Percentiles rank a stretch among this genome's conserved stretches.
These are phyloP conservation scores for Sclerotinia nivalis DNA, from an alignment of 2,329 filamentous ascomycete genomes.

Conservation along the genomic window DNA sequence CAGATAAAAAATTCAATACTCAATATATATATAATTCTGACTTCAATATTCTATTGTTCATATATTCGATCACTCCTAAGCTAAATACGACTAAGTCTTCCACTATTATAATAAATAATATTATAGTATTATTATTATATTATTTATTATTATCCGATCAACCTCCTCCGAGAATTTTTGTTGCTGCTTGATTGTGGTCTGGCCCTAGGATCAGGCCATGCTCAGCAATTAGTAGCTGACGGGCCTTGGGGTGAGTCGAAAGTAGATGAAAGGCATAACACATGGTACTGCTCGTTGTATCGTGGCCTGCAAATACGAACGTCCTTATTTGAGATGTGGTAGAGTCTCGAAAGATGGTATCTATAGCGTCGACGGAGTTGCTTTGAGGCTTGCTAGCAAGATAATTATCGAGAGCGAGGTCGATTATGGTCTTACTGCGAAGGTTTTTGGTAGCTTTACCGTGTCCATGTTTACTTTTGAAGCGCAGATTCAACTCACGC, in stretches of 20 bases:
- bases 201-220: conserved; percentile 26
- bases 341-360: neutral
- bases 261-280: conserved; percentile 20
- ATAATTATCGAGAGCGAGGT: conserved; percentile 7
- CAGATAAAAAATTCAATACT: too few relatives aligned
- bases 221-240: conserved; percentile 25
- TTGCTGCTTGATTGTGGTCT: conserved; percentile 10
- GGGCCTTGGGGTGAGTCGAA: conserved; percentile 21
- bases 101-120: too few relatives aligned
- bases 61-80: too few relatives aligned
- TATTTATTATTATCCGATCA: too few relatives aligned
- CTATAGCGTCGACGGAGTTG: neutral
- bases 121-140: too few relatives aligned
- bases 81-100: too few relatives aligned
- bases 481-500: neutral
- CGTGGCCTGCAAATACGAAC: neutral
- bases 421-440: neutral
- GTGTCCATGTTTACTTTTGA: neutral
- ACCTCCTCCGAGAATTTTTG: too few relatives aligned
- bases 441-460: neutral
- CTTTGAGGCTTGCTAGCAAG: neutral
- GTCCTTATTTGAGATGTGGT: neutral
- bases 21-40: too few relatives aligned
- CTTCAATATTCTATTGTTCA: too few relatives aligned
- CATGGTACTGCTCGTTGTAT: neutral